These are phyloP conservation scores for Trichoderma asperellum DNA, from an alignment of 2,329 filamentous ascomycete genomes.

Conservation along the genomic window DNA sequence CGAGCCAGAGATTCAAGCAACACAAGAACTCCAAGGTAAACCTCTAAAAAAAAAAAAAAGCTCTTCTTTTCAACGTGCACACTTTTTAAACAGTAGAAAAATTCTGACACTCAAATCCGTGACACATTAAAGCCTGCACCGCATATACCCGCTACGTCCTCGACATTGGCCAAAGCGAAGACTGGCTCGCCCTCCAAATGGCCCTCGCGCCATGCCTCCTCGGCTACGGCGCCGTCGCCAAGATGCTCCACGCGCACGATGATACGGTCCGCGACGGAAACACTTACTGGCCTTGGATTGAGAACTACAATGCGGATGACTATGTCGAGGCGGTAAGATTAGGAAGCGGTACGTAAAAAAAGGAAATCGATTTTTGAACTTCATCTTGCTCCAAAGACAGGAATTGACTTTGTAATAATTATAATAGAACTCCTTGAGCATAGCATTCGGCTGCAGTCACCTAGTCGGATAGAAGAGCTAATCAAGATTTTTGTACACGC, in stretches of 20 bases:
- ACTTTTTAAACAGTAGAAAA: neutral
- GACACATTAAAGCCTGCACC: constrained; percentile 63
- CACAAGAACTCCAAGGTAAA: constrained; percentile 74
- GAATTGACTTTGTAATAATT: neutral
- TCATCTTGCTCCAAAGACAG: neutral
- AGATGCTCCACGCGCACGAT: constrained; percentile 66
- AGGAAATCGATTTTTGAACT: neutral
- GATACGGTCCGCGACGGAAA: constrained; percentile 68
- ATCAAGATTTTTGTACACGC: constrained; percentile 83
- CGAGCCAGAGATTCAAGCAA: constrained; percentile 69
- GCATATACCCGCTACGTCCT: constrained; percentile 86
- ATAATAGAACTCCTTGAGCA: constrained; percentile 71
- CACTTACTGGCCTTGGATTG: constrained; percentile 86
- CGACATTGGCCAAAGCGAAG: constrained; percentile 83
- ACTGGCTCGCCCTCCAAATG: constrained; percentile 85
- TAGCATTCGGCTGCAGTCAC: constrained; percentile 72
- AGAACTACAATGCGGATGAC: constrained; percentile 83
- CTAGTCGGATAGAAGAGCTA: constrained; percentile 76
- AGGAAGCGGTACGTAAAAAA: constrained; percentile 63
- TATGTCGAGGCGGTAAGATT: constrained; percentile 73
- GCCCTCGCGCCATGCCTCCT: constrained; percentile 84
- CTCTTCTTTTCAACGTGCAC: too few species aligned
- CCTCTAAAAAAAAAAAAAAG: neutral
- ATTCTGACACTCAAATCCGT: neutral
- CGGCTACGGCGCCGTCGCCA: constrained; percentile 83